Evolutionary conservation across 169 alveolate genomes (phyloP), one percentile per base, ranked within the genome.

Genomic region (Plasmodium billcollinsi): DNA sequence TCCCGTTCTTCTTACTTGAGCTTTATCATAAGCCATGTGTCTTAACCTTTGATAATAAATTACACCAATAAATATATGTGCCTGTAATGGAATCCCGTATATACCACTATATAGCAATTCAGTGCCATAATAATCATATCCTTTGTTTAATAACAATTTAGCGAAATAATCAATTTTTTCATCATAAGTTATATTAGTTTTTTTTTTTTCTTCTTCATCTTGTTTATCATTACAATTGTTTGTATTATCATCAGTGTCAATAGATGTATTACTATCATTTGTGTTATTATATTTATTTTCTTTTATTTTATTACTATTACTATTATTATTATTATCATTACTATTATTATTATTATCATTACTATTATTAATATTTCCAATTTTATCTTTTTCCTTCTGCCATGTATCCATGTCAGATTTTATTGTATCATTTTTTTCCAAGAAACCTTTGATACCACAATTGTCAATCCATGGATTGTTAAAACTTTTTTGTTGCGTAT

Each of bases 1-100:
- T 4, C 99, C 99, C 6, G 99, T 97, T 0, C 99, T 95, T 56
- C 99, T 97, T 49, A 98, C 98, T 86, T 96, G 98, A 7, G 98
- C 98, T 91, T 97, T 97, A 92, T 97, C 99, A 76, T 98, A 95
- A n/a, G 99, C 99, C 99, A 99, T 98, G 95, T 99, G 99, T 89
- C 99, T 95, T 70, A 99, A 95, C 78, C 99, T 96, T 95, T 99
- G 99, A 93, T 99, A 99, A 94, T 98, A 99, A 12, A 98, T 99
- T 58, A 98, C 98, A 24, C 99, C 99, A 33, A 98, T 94, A 95
- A 97, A 99, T 59, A 99, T 99, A 92, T 99, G 99, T 14, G 99
- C 98, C 83, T 98, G 97, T 91, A 99, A 94, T 74, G 97, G 98
- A 58, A 96, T 95, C 8, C 99, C 99, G 83, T 96, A 96, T 62